phyloP scores from a whole-genome alignment of 495 filamentous ascomycete species.

The Trichoderma virens region DNA sequence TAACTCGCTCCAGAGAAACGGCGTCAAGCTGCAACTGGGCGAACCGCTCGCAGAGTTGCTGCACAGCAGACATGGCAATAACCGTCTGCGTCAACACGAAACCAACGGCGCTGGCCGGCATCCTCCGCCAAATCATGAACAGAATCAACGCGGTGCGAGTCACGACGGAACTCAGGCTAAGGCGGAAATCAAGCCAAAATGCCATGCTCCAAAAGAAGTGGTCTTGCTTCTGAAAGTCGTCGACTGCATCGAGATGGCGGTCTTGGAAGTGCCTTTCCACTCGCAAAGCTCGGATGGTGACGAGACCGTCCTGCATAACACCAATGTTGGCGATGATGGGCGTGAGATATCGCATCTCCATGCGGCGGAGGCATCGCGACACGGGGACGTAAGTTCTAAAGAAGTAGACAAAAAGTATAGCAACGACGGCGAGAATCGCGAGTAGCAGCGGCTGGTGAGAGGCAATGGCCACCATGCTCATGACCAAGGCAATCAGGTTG shows the following conservation, averaged over 20 bases:
- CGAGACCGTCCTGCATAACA: slow-evolving; percentile 67
- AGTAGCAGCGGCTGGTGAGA: slow-evolving; percentile 67
- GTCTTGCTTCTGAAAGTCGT: slow-evolving; percentile 85
- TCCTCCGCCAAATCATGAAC: slow-evolving; percentile 58
- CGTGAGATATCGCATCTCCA: slow-evolving; percentile 78
- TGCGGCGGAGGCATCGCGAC: slow-evolving; percentile 69
- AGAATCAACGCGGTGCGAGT: slow-evolving; percentile 65
- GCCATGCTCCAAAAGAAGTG: slow-evolving; percentile 88
- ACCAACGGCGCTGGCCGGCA: slow-evolving; percentile 66
- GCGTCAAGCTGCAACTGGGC: slow-evolving; percentile 85
- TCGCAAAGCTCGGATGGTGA: slow-evolving; percentile 69
- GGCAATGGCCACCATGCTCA: slow-evolving; percentile 65
- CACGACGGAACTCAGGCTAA: slow-evolving; percentile 58
- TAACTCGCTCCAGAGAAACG: slow-evolving; percentile 75
- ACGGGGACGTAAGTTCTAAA: slow-evolving; percentile 71
- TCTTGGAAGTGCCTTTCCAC: slow-evolving; percentile 68
- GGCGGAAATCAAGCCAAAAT: slow-evolving; percentile 72
- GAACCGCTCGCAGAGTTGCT: slow-evolving; percentile 64
- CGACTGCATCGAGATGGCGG: slow-evolving; percentile 64
- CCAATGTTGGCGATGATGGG: slow-evolving; percentile 83
- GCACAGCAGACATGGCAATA: slow-evolving; percentile 60
- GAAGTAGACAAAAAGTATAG: slow-evolving; percentile 53
- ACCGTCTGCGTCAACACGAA: slow-evolving; percentile 62
- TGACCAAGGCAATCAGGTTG: slow-evolving; percentile 57
- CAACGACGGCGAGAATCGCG: slow-evolving; percentile 57